phyloP scores from a whole-genome alignment of 1,284 basidiomycete species.

The Xerocomus nothofagi region DNA sequence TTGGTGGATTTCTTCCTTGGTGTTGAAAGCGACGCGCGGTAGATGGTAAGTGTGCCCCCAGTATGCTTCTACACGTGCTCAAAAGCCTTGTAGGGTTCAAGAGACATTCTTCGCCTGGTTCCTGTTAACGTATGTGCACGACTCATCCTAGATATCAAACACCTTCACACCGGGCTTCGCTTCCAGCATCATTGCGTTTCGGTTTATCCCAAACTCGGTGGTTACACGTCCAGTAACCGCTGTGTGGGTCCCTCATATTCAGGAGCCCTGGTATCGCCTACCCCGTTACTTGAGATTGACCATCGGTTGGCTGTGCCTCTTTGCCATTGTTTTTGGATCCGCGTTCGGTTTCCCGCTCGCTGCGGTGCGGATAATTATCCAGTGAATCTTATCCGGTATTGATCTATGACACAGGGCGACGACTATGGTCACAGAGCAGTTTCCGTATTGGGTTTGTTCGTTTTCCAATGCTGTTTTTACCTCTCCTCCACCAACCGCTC shows the following conservation, averaged over 20 bases:
- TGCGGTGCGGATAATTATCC: slow-evolving; percentile 41
- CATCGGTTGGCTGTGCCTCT: slow-evolving; percentile 71
- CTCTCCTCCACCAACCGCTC: slow-evolving; percentile 58
- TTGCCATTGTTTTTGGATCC: slow-evolving; percentile 77
- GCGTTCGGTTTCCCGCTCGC: slow-evolving; percentile 75
- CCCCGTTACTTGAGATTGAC: slow-evolving; percentile 55
- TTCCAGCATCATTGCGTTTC: slow-evolving; percentile 73
- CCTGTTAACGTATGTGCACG: slow-evolving; percentile 58
- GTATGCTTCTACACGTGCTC: slow-evolving; percentile 12
- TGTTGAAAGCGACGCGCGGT: slow-evolving; percentile 66
- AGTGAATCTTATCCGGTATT: slow-evolving; percentile 5
- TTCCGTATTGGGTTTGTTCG: slow-evolving; percentile 73
- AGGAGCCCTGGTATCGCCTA: slow-evolving; percentile 70
- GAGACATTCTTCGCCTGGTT: slow-evolving; percentile 81
- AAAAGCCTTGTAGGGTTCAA: slow-evolving; percentile 52
- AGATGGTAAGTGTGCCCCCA: slow-evolving; percentile 52
- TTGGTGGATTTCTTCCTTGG: slow-evolving; percentile 79
- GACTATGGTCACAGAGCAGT: slow-evolving; percentile 77
- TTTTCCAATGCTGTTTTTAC: slow-evolving; percentile 78
- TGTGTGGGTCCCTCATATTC: slow-evolving; percentile 63
- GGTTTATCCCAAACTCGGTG: slow-evolving; percentile 70
- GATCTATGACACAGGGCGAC: slow-evolving; percentile 47
- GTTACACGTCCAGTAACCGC: slow-evolving; percentile 65
- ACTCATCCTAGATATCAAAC: not conserved
- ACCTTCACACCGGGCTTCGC: not conserved